Evolutionary conservation across 2,329 filamentous ascomycete species (phyloP).

Genomic region (Ophiocordyceps camponoti-floridani): DNA sequence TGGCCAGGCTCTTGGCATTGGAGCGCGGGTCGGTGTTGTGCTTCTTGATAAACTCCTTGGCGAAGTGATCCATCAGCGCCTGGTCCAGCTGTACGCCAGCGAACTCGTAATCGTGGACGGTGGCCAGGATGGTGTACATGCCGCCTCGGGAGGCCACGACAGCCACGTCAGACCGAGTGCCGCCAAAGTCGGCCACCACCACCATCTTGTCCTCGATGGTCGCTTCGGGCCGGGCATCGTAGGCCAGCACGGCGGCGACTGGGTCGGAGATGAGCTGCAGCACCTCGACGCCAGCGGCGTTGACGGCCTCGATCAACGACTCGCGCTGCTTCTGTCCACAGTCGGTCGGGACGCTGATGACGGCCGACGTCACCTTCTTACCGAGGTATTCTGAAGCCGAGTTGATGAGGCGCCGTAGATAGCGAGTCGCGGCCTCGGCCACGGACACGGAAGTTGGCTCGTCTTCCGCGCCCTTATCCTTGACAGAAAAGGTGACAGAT

Average conservation of each 20-base stretch:
- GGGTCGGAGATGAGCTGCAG: conserved; percentile 89
- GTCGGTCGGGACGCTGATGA: conserved; percentile 87
- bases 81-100: conserved; percentile 75
- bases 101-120: conserved; percentile 88
- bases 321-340: conserved; percentile 76
- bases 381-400: conserved; percentile 86
- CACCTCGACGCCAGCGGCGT: conserved; percentile 68
- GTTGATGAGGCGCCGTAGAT: conserved; percentile 61
- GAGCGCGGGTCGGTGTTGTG: conserved; percentile 74
- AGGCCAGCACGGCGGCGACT: conserved; percentile 72
- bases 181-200: conserved; percentile 83
- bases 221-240: conserved; percentile 66
- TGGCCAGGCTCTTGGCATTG: conserved; percentile 68
- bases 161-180: conserved; percentile 79
- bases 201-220: conserved; percentile 69
- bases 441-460: conserved; percentile 52
- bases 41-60: conserved; percentile 98
- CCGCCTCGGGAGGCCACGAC: conserved; percentile 83
- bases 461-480: conserved; percentile 52
- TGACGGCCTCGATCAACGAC: conserved; percentile 60
- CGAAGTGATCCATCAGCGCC: conserved; percentile 86
- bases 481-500: conserved; percentile 63
- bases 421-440: conserved; percentile 67
- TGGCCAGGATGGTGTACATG: conserved; percentile 90
- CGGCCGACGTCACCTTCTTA: conserved; percentile 84